Evolutionary conservation across 176 grass and related monocot species (phyloP).

Genomic region (Luzula sylvatica): DNA sequence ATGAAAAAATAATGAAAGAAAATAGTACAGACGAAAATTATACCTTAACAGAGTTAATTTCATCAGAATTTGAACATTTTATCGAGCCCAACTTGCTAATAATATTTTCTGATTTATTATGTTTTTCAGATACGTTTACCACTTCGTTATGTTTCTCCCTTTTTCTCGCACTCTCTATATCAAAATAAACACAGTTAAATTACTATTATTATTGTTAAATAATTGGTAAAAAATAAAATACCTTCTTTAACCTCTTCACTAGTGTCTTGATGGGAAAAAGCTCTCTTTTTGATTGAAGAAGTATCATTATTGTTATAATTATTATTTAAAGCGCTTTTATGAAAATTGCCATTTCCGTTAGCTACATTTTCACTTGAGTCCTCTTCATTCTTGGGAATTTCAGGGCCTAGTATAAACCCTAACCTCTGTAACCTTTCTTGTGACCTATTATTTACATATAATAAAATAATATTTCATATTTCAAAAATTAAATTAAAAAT

Average conservation of each 20-base stretch:
- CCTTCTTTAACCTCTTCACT: slow-evolving; percentile 56
- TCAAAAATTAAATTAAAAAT: slow-evolving; percentile 10
- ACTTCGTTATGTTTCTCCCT: not conserved
- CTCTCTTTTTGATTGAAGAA: slow-evolving; percentile 38
- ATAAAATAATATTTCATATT: slow-evolving; percentile 3
- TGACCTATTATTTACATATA: slow-evolving; percentile 33
- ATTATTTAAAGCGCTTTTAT: slow-evolving; percentile 34
- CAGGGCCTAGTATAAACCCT: slow-evolving; percentile 49
- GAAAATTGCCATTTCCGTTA: slow-evolving; percentile 40
- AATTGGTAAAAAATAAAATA: slow-evolving; percentile 12
- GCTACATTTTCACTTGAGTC: slow-evolving; percentile 37
- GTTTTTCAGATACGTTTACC: no score
- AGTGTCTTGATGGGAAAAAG: slow-evolving; percentile 22
- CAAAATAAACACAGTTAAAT: slow-evolving; percentile 12
- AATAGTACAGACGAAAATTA: no score
- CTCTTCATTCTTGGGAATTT: slow-evolving; percentile 59
- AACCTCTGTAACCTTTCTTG: slow-evolving; percentile 61
- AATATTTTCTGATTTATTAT: no score
- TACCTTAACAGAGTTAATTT: no score
- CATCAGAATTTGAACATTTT: no score
- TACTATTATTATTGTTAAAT: not conserved
- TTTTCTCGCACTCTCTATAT: slow-evolving; percentile 9
- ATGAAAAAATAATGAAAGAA: no score
- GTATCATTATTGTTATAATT: slow-evolving; percentile 34
- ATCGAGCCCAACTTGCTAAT: no score